Evolutionary conservation across 805 yeast genomes (phyloP), one percentile per base, ranked within the genome.

Genomic region (Kuraishia capsulata): DNA sequence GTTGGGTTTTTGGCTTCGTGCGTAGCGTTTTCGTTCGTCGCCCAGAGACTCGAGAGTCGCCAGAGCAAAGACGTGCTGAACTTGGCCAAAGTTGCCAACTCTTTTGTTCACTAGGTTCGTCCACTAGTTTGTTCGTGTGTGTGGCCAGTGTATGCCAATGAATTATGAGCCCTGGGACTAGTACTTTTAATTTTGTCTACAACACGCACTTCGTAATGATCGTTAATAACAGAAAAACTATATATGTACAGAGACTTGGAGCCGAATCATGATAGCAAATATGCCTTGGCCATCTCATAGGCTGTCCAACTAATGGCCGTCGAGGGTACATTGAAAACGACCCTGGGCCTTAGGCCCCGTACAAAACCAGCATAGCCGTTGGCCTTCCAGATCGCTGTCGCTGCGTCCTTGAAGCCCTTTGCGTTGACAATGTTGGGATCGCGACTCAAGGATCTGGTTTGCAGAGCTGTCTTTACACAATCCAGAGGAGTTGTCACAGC

Each of bases 241-340:
- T 29, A n/a, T 29, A 29, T 29, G 32, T 19, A 34, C 36, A 20
- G 36, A 28, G 18, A 21, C 16, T 10, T 6, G 5, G 14, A 14
- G 26, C 23, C 25, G 16, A 10, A 18, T 11, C 18, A 29, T 20
- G 37, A 44, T 17, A 72, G 55, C 51, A 80, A 60, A 46, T 81
- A 69, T 47, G 76, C 80, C 62, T 90, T 90, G 33, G 96, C 97
- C 90, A 89, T 85, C 59, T 90, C 98, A 60, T 90, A 90, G 20
- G 95, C 86, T 2, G 97, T 90, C 97, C 97, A 90, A 46, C 95
- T 80, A 44, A 90, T 88, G 17, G 97, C 97, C 6, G 97, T 90
- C 34, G 94, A 79, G 18, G 98, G 98, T 56, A 90, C 88, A 59
- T 88, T 88, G 47, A 92, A 83, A 24, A 90, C 78, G 40, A 92